Base-by-base conservation (phyloP, 805 yeast genomes). In the Candida qinlingensis region DNA sequence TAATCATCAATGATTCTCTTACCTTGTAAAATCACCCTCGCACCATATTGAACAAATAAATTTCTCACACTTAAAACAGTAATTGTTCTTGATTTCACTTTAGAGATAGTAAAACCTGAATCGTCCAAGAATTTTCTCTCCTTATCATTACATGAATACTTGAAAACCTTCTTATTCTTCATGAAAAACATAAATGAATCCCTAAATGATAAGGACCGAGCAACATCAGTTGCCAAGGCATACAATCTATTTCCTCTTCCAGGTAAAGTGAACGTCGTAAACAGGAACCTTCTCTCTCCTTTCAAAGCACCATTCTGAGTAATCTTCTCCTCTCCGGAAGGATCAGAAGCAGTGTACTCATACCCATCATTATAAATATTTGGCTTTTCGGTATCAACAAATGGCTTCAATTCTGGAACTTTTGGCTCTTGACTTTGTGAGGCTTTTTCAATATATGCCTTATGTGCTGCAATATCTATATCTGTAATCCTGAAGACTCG, bases 121-220 rank as follows among this genome's bases (percentile, higher is more conserved):
- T 60, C 58, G n/a, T 59, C 65, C 41, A 76, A 49, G 41, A 70
- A 69, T 40, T 65, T 63, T 42, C 65, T 62, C 38, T 75, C 77
- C 28, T 59, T 63, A 4, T 67, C 73, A 10, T 61, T 55, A 3
- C 73, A 69, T 9, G 56, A 52, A 27, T 67, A 54, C 42, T 73
- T 72, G 46, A 57, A 63, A 12, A 77, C 56, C 13, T 68, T 65
- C 49, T 65, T 64, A 54, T 67, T 63, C 48, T 65, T 60, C 44
- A 69, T 64, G 54, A 80, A 75, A 52, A 84, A 67, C 3, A 80
- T 64, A 56, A 78, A 80, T 37, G 80, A 74, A 55, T 79, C 84
- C 47, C 77, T 65, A 59, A 70, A 66, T 38, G 67, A 61, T 44
- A 78, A 60, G 27, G 66, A 60, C 51, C 77, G 66, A 41, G 75